Conservation (phyloP, 1,139 yeast species). For the Suhomyces panamericanus region DNA sequence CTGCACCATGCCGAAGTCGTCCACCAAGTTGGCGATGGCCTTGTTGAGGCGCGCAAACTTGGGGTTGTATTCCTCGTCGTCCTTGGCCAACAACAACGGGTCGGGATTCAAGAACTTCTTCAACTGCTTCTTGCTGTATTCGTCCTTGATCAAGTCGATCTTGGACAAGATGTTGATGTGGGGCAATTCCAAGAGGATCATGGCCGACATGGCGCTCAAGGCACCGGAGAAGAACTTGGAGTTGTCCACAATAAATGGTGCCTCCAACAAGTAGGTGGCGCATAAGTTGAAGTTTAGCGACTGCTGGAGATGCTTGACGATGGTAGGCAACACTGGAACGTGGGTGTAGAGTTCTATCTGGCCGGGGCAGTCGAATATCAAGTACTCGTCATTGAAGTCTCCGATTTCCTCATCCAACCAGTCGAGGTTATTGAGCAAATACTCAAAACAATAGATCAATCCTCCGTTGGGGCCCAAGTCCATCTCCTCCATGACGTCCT, state of each 20-base stretch:
- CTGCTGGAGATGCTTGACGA: slow-evolving; percentile 78
- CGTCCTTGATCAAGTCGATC: slow-evolving; percentile 78
- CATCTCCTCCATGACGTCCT: slow-evolving; percentile 96
- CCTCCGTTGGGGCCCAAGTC: slow-evolving; percentile 97
- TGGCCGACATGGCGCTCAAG: slow-evolving; percentile 95
- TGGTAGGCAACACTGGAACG: slow-evolving; percentile 86
- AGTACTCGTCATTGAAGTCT: slow-evolving; percentile 87
- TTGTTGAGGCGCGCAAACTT: slow-evolving; percentile 71
- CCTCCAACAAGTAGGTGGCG: slow-evolving; percentile 89
- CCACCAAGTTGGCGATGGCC: slow-evolving; percentile 84
- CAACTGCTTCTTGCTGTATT: slow-evolving; percentile 68
- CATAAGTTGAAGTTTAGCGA: slow-evolving; percentile 82
- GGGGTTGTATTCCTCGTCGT: slow-evolving; percentile 58
- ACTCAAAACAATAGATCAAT: slow-evolving; percentile 88
- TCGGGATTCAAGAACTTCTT: slow-evolving; percentile 90
- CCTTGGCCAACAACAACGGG: slow-evolving; percentile 60
- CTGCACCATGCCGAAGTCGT: slow-evolving; percentile 98
- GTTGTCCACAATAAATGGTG: slow-evolving; percentile 87
- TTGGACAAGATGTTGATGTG: slow-evolving; percentile 89
- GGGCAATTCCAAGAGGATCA: slow-evolving; percentile 92
- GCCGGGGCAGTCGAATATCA: slow-evolving; percentile 97
- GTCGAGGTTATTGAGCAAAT: slow-evolving; percentile 79
- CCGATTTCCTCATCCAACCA: slow-evolving; percentile 97
- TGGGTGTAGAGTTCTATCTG: slow-evolving; percentile 96
- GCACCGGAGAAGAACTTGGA: slow-evolving; percentile 96